phyloP scores from a whole-genome alignment of 208 protist genomes.

The Trypanosoma avium region DNA sequence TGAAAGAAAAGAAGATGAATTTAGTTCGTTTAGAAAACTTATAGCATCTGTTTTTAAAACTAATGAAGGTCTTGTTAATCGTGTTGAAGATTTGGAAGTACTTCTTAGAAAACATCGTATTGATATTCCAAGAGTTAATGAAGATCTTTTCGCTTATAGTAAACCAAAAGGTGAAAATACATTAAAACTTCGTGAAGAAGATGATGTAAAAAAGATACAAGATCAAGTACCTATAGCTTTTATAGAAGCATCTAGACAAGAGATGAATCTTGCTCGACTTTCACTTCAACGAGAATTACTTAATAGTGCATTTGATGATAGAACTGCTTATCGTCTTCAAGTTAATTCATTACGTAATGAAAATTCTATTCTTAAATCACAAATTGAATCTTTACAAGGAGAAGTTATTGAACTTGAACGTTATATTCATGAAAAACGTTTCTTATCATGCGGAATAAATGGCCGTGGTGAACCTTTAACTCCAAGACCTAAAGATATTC shows the following conservation, averaged over 20 bases:
- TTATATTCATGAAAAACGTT: conserved; percentile 79
- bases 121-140: conserved; percentile 37
- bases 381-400: conserved; percentile 41
- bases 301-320: conserved; percentile 71
- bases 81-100: conserved; percentile 56
- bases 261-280: conserved; percentile 60
- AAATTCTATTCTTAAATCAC: conserved; percentile 45
- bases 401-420: conserved; percentile 48
- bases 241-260: conserved; percentile 54
- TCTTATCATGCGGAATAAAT: conserved; percentile 14
- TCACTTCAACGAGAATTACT: conserved; percentile 64
- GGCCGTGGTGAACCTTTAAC: conserved; percentile 35
- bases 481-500: conserved; percentile 66
- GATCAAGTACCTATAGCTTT: conserved; percentile 46
- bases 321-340: conserved; percentile 61
- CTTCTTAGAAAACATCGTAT: conserved; percentile 56
- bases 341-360: conserved; percentile 50
- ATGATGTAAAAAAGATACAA: conserved; percentile 17
- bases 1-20: conserved; percentile 71
- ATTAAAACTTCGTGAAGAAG: background rate
- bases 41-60: conserved; percentile 77
- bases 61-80: conserved; percentile 61
- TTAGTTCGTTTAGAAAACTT: conserved; percentile 62
- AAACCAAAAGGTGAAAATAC: conserved; percentile 26
- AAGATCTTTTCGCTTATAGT: conserved; percentile 45